Conservation (phyloP, 1,284 basidiomycete species). For the Microbotryum scabiosae region DNA sequence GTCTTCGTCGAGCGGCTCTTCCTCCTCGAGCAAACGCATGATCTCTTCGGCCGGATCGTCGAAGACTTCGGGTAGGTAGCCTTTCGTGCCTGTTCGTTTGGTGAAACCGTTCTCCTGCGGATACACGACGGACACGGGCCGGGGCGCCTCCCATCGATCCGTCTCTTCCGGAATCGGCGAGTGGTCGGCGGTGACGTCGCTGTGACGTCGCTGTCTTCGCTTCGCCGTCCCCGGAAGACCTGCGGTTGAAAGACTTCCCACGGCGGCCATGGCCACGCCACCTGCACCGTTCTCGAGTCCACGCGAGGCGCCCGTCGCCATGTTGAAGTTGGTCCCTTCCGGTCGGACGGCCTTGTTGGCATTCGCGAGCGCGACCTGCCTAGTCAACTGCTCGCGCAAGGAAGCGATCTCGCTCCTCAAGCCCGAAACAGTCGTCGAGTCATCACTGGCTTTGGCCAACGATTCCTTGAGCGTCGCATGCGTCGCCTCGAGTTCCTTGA, state of each 20-base stretch:
- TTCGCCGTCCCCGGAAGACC: slow-evolving; percentile 26
- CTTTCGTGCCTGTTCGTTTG: slow-evolving; percentile 53
- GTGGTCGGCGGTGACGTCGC: slow-evolving; percentile 59
- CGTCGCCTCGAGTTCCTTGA: slow-evolving; percentile 69
- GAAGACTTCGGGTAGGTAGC: slow-evolving; percentile 52
- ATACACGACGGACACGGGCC: slow-evolving; percentile 84
- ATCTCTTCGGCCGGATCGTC: slow-evolving; percentile 93
- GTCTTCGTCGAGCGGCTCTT: slow-evolving; percentile 86
- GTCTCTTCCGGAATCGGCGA: slow-evolving; percentile 62
- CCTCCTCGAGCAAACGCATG: slow-evolving; percentile 84
- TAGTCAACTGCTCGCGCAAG: slow-evolving; percentile 88
- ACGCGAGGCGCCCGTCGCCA: slow-evolving; percentile 47
- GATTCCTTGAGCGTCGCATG: slow-evolving; percentile 50
- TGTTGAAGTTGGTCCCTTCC: slow-evolving; percentile 43
- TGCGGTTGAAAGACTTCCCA: neutral
- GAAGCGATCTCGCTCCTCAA: slow-evolving; percentile 86
- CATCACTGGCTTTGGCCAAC: slow-evolving; percentile 35
- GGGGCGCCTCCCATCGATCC: slow-evolving; percentile 61
- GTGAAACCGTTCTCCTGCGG: slow-evolving; percentile 66
- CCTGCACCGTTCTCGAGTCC: slow-evolving; percentile 40
- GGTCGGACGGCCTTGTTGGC: slow-evolving; percentile 42
- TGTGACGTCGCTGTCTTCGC: slow-evolving; percentile 59
- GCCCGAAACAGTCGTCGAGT: slow-evolving; percentile 59
- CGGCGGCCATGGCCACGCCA: slow-evolving; percentile 18
- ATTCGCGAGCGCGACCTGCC: slow-evolving; percentile 74